A percentile compares a stretch with the other conserved stretches of the same genome.
These are phyloP conservation scores for Aspergillus piperis DNA, from an alignment of 2,329 filamentous ascomycete genomes.

Conservation along the genomic window DNA sequence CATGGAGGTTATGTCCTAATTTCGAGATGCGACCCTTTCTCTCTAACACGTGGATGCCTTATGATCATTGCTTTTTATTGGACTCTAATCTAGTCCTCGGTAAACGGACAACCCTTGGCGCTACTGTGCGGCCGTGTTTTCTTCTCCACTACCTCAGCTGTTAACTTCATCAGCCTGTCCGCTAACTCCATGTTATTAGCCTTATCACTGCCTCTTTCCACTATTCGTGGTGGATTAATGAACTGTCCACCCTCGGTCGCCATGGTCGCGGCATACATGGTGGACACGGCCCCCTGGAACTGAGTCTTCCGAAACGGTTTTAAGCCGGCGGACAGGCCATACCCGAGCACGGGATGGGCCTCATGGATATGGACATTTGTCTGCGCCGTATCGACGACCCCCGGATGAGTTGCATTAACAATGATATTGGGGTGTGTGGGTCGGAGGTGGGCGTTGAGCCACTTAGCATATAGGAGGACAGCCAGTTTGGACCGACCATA, in stretches of 20 bases:
- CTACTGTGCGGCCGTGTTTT: constrained; percentile 1
- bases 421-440: constrained; percentile 5
- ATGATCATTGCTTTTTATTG: too few species aligned
- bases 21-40: too few species aligned
- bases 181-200: constrained; percentile 3
- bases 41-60: too few species aligned
- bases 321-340: not conserved
- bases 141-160: constrained; percentile 2
- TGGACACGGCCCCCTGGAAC: constrained; percentile 8
- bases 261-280: constrained; percentile 5
- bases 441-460: not conserved
- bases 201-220: constrained; percentile 5
- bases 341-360: not conserved
- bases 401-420: constrained; percentile 2
- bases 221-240: not conserved
- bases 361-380: constrained; percentile 4
- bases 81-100: not conserved
- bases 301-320: constrained; percentile 5
- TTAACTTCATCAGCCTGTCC: constrained; percentile 1
- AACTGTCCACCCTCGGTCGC: constrained; percentile 2
- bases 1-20: too few species aligned
- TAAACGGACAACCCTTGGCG: constrained; percentile 4
- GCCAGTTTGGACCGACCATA: constrained; percentile 5
- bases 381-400: constrained; percentile 1
- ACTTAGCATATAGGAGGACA: constrained; percentile 1